Evolutionary conservation across 2,329 filamentous ascomycete species (phyloP).

Genomic region (Parastagonospora avenae): DNA sequence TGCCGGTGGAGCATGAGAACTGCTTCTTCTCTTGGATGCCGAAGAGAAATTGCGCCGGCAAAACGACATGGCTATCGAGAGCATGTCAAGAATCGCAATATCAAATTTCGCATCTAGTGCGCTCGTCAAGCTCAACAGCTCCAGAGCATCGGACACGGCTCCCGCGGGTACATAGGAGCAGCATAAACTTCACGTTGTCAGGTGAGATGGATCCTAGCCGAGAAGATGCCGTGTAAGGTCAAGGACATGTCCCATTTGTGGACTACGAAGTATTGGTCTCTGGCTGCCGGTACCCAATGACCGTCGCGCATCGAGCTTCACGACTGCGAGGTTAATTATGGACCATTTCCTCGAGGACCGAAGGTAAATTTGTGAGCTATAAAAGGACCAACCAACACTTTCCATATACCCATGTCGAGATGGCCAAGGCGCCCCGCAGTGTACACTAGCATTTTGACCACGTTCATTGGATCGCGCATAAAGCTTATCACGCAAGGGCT

Average conservation of each 20-base stretch:
- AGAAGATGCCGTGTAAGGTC: not conserved
- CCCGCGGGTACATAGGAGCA: not conserved
- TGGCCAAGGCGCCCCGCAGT: slow-evolving; percentile 1
- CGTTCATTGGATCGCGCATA: slow-evolving; percentile 40
- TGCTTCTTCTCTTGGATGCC: slow-evolving; percentile 19
- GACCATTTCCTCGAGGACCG: slow-evolving; percentile 18
- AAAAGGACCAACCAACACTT: slow-evolving; percentile 28
- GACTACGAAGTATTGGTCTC: too few species aligned
- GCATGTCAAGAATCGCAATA: not conserved
- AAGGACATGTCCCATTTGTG: too few species aligned
- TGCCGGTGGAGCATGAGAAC: slow-evolving; percentile 19
- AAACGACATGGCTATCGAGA: not conserved
- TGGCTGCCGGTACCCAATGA: too few species aligned
- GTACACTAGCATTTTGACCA: slow-evolving; percentile 26
- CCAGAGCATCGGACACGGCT: not conserved
- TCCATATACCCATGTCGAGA: slow-evolving; percentile 22
- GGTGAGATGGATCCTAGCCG: not conserved
- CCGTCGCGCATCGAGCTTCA: not conserved
- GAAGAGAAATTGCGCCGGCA: slow-evolving; percentile 12
- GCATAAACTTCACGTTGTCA: slow-evolving; percentile 1
- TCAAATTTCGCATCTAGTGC: not conserved
- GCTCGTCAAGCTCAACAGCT: not conserved
- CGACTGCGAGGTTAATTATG: slow-evolving; percentile 37
- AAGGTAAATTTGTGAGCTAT: slow-evolving; percentile 42
- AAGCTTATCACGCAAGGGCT: slow-evolving; percentile 46